Base-by-base conservation (phyloP, 768 basidiomycete species). In the Termitomyces sp. region DNA sequence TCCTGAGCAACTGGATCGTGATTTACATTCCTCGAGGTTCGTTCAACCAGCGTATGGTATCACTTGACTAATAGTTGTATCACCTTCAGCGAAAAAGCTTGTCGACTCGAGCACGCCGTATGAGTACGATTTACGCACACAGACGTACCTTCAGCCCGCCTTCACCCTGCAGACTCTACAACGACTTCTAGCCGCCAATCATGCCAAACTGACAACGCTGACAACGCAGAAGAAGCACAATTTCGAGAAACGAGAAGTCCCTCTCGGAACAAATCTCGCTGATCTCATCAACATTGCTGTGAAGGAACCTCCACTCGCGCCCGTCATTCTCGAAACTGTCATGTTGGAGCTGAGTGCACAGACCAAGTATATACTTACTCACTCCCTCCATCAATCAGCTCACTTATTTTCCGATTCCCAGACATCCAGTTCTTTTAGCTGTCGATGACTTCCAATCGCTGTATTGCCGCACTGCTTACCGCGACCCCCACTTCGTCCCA, bases 401-500 rank as follows among this genome's bases (percentile, higher is more conserved):
- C 18, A 60, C 27, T 48, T 38, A 42, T 12, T 29, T 35, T 16
- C 23, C 20, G 50, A 2, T 48, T 9, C 25, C 10, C 55, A 94
- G 91, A 41, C 73, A 77, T 62, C 92, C 92, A 0, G 88, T 96
- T 2, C 66, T 97, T 6, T 72, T 95, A 29, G 94, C 93, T 0
- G 75, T 95, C 1, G 94, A 97, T 60, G 94, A 96, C 61, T 84
- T 91, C 67, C 94, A 96, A 67, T 79, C 91, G 0, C 68, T 97
- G 23, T 93, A 90, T 63, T 75, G 80, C 64, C 71, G 75, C 43
- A 82, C 88, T 0, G 64, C 72, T 25, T 95, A 95, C 70, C 81
- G 84, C 23, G 85, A 91, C 53, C 88, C 89, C 12, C 83, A 85
- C 40, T 91, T 85, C 69, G 73, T 75, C 7, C 64, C 73, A 10